A percentile compares a stretch with the other conserved stretches of the same genome.
phyloP scores from a whole-genome alignment of 2,329 filamentous ascomycete species.

The Neodidymelliopsis sp. region DNA sequence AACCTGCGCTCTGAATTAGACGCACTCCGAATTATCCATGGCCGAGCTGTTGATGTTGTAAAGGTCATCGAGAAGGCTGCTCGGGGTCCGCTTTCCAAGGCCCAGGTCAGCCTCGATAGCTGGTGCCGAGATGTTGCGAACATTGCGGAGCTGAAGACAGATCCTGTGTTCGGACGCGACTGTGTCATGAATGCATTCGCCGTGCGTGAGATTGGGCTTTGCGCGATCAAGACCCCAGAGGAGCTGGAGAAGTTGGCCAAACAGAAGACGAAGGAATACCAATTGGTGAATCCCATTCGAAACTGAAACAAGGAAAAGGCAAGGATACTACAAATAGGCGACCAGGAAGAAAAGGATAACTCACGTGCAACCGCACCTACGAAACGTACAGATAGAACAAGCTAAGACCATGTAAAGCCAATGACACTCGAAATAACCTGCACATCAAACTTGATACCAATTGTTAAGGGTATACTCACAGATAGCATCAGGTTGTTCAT shows the following conservation, averaged over 20 bases:
- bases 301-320: not conserved
- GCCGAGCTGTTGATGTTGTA: slow-evolving; percentile 42
- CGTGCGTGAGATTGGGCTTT: slow-evolving; percentile 58
- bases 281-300: slow-evolving; percentile 13
- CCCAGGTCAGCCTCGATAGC: slow-evolving; percentile 41
- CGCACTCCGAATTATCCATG: slow-evolving; percentile 45
- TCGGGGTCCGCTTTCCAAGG: slow-evolving; percentile 39
- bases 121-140: slow-evolving; percentile 32
- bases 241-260: slow-evolving; percentile 49
- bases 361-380: not conserved
- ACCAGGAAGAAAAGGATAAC: not conserved
- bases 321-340: not conserved
- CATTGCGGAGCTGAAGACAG: slow-evolving; percentile 18
- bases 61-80: slow-evolving; percentile 46
- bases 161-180: slow-evolving; percentile 52
- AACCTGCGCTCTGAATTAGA: slow-evolving; percentile 45
- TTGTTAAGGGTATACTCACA: too few species aligned
- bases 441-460: too few species aligned
- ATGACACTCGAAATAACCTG: not conserved
- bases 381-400: not conserved
- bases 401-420: slow-evolving; percentile 3
- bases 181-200: slow-evolving; percentile 60
- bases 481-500: not conserved
- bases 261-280: slow-evolving; percentile 37
- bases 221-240: slow-evolving; percentile 52